Evolutionary conservation across 768 basidiomycete genomes (phyloP).

Genomic region (Agrocybe praecox): DNA sequence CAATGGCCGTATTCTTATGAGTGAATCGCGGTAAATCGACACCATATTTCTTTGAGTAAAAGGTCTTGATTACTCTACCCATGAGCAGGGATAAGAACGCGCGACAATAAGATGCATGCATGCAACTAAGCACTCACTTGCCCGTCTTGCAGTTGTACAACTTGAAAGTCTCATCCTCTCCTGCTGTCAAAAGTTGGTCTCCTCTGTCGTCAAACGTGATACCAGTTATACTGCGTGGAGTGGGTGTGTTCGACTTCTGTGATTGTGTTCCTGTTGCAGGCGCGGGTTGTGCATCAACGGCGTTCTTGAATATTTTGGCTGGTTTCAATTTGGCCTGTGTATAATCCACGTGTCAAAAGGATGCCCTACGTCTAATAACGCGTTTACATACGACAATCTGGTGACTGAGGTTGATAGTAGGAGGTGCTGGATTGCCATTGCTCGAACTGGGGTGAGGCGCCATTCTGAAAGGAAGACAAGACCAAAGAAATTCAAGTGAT

Average conservation of each 20-base stretch:
- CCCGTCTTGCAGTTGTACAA: conserved; percentile 89
- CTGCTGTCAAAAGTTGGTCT: conserved; percentile 82
- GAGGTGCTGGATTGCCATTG: conserved; percentile 27
- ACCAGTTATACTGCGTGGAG: conserved; percentile 79
- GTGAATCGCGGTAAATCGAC: conserved; percentile 94
- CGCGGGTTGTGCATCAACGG: conserved; percentile 63
- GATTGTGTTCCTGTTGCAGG: conserved; percentile 40
- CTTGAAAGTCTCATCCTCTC: conserved; percentile 91
- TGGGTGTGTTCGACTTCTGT: conserved; percentile 41
- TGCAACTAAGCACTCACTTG: conserved; percentile 67
- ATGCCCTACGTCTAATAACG: neutral
- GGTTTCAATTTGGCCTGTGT: conserved; percentile 77
- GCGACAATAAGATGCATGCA: conserved; percentile 11
- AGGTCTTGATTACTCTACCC: conserved; percentile 69
- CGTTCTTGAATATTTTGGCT: conserved; percentile 83
- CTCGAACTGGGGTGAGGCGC: conserved; percentile 44
- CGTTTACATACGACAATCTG: conserved; percentile 47
- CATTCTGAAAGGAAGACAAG: conserved; percentile 28
- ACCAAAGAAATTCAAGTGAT: conserved; percentile 20
- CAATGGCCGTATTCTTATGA: conserved; percentile 81
- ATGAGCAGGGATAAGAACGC: conserved; percentile 9
- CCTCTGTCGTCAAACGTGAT: conserved; percentile 92
- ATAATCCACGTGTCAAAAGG: conserved; percentile 7
- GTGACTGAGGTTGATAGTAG: conserved; percentile 29
- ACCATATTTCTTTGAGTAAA: conserved; percentile 96